phyloP scores from a whole-genome alignment of 108 stramenopile species.

The Conticribra weissflogii region DNA sequence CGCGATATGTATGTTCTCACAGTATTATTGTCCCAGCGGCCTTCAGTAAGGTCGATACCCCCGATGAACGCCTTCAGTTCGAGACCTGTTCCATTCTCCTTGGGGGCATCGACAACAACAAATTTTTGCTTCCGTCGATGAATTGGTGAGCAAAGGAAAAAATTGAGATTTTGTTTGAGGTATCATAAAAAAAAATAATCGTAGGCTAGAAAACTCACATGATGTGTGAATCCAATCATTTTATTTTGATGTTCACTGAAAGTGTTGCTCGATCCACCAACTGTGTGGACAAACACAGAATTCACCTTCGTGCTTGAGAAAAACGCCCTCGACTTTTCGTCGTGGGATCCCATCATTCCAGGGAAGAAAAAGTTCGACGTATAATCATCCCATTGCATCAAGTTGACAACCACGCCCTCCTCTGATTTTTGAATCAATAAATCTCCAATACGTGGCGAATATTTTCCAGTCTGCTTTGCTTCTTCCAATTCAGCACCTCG shows the following conservation, averaged over 20 bases:
- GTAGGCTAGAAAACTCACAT: conserved; percentile 16
- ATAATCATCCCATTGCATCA: conserved; percentile 60
- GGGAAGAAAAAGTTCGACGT: conserved; percentile 33
- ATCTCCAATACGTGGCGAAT: conserved; percentile 45
- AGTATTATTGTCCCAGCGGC: conserved; percentile 63
- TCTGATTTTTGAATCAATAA: conserved; percentile 47
- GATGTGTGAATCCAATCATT: conserved; percentile 49
- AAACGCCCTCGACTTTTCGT: conserved; percentile 43
- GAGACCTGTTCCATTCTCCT: conserved; percentile 8
- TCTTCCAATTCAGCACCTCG: conserved; percentile 43
- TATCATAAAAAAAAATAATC: no score
- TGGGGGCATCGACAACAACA: conserved; percentile 49
- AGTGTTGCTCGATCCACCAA: conserved; percentile 36
- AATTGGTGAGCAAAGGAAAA: background rate
- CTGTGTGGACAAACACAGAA: conserved; percentile 30
- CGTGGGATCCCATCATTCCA: conserved; percentile 46
- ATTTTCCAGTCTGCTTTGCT: conserved; percentile 14
- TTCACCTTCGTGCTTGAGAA: conserved; percentile 39
- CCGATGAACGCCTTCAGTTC: conserved; percentile 64
- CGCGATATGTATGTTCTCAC: background rate
- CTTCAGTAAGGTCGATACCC: conserved; percentile 67
- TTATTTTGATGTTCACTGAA: conserved; percentile 23
- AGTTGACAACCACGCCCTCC: conserved; percentile 49
- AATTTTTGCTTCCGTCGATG: conserved; percentile 36
- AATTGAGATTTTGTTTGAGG: no score